Evolutionary conservation across 352 stramenopile genomes (phyloP).

Genomic region (Lagenidium sp.): DNA sequence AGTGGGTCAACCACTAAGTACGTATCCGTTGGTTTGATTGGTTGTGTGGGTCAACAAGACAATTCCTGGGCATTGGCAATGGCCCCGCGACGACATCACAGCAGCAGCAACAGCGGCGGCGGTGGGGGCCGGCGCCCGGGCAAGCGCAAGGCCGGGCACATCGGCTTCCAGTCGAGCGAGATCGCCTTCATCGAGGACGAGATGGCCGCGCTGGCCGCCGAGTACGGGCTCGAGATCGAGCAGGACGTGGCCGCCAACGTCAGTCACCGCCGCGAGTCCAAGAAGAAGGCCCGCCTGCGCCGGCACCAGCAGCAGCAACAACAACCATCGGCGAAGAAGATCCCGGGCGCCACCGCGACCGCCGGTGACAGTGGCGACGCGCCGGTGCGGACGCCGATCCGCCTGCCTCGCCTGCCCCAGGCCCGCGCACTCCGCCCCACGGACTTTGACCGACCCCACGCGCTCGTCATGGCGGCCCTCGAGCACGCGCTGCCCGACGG

Average conservation of each 20-base stretch:
- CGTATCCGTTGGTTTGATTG: no score
- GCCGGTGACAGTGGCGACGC: not conserved
- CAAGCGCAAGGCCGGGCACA: constrained; percentile 67
- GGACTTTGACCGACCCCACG: constrained; percentile 24
- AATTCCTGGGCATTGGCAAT: not conserved
- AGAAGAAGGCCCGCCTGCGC: constrained; percentile 32
- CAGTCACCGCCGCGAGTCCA: constrained; percentile 30
- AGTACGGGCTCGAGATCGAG: constrained; percentile 73
- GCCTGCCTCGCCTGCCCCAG: constrained; percentile 11
- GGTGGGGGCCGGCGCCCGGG: constrained; percentile 4
- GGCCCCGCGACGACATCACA: not conserved
- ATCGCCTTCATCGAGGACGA: constrained; percentile 85
- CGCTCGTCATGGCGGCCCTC: constrained; percentile 28
- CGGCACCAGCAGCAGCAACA: constrained; percentile 17
- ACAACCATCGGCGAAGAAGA: not conserved
- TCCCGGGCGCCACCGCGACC: not conserved
- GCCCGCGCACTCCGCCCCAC: constrained; percentile 2
- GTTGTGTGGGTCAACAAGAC: no score
- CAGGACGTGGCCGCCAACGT: constrained; percentile 54
- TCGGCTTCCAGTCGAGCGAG: constrained; percentile 63
- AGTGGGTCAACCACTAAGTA: no score
- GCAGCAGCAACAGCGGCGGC: not conserved
- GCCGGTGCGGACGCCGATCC: constrained; percentile 1
- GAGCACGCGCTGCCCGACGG: constrained; percentile 44
- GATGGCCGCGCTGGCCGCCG: constrained; percentile 64